A percentile compares a stretch with the other conserved stretches of the same genome.
These are phyloP conservation scores for Vicia sativa DNA, from an alignment of 306 rosid species.

Conservation along the genomic window DNA sequence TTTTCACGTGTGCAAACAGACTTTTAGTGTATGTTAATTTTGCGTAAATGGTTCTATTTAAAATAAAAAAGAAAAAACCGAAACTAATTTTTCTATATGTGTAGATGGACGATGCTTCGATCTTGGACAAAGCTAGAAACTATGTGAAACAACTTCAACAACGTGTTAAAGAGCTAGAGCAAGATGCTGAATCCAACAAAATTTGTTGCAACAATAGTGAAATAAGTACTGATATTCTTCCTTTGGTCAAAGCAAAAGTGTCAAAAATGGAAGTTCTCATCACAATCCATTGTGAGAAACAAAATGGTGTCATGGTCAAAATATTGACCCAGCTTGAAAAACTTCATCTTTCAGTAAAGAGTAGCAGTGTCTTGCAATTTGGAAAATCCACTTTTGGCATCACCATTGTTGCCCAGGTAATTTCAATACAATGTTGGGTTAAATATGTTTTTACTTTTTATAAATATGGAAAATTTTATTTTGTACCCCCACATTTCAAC, in stretches of 20 bases:
- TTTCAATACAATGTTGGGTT: too few species aligned
- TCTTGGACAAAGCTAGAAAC: conserved; percentile 36
- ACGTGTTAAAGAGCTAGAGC: conserved; percentile 44
- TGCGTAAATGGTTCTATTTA: too few species aligned
- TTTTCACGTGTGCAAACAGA: too few species aligned
- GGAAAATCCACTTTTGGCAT: conserved; percentile 45
- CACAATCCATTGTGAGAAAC: conserved; percentile 42
- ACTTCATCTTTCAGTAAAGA: conserved; percentile 39
- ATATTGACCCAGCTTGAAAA: conserved; percentile 36
- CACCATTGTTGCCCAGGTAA: conserved; percentile 49
- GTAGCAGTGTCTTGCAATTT: conserved; percentile 43
- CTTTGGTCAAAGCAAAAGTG: conserved; percentile 39
- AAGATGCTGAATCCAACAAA: conserved; percentile 14
- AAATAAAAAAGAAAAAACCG: too few species aligned
- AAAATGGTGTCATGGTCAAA: conserved; percentile 40
- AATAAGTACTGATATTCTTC: conserved; percentile 11
- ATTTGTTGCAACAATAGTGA: background rate
- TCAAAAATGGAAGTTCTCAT: conserved; percentile 37
- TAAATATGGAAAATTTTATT: too few species aligned
- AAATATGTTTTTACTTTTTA: too few species aligned
- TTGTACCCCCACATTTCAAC: too few species aligned
- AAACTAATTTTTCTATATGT: background rate
- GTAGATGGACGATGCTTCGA: conserved; percentile 36
- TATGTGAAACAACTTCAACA: conserved; percentile 42
- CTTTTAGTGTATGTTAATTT: too few species aligned